These are phyloP conservation scores for Lactarius evosmus DNA, from an alignment of 768 basidiomycete genomes.

Conservation along the genomic window DNA sequence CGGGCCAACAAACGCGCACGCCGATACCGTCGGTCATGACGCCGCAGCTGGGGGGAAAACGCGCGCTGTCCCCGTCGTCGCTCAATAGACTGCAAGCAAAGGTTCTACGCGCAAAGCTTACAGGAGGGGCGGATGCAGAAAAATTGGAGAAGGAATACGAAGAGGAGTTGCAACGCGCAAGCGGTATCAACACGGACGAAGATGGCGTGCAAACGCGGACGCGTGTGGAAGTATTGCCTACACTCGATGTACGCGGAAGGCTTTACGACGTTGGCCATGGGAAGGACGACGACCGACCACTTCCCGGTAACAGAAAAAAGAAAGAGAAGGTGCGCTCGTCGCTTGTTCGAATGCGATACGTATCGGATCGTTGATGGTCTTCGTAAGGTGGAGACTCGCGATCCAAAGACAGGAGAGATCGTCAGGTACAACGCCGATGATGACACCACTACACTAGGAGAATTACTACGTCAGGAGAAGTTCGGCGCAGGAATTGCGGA, in stretches of 20 bases:
- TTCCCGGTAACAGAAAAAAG: slow-evolving; percentile 74
- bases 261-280: slow-evolving; percentile 90
- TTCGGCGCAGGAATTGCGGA: slow-evolving; percentile 87
- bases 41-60: slow-evolving; percentile 45
- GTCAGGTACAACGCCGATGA: slow-evolving; percentile 90
- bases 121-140: slow-evolving; percentile 72
- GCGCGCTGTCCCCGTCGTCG: slow-evolving; percentile 68
- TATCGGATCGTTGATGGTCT: slow-evolving; percentile 8
- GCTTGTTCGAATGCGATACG: slow-evolving; percentile 5
- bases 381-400: slow-evolving; percentile 77
- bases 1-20: slow-evolving; percentile 61
- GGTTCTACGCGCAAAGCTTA: slow-evolving; percentile 87
- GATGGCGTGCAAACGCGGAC: slow-evolving; percentile 46
- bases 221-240: slow-evolving; percentile 83
- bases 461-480: slow-evolving; percentile 89
- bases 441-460: slow-evolving; percentile 78
- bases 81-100: slow-evolving; percentile 92
- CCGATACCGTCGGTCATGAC: slow-evolving; percentile 92
- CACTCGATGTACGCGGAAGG: slow-evolving; percentile 76
- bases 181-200: slow-evolving; percentile 35
- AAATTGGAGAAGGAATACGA: slow-evolving; percentile 86
- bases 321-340: slow-evolving; percentile 56
- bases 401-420: slow-evolving; percentile 86
- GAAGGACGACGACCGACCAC: slow-evolving; percentile 49
- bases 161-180: slow-evolving; percentile 46